phyloP scores from a whole-genome alignment of 495 filamentous ascomycete genomes.

The Lasiosphaeriaceae sp. region DNA sequence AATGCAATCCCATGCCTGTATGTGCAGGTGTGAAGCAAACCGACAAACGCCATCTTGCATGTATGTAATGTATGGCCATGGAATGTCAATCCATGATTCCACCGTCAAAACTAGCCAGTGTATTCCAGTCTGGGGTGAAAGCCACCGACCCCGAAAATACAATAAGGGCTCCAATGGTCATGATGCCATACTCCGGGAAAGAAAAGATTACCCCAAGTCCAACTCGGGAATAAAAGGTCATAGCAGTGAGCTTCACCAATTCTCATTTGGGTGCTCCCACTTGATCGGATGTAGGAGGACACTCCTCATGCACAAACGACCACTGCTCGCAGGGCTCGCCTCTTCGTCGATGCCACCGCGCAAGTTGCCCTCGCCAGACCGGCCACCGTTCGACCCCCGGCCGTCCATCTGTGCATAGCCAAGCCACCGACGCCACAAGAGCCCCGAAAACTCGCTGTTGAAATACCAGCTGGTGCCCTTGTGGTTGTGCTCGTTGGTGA shows the following conservation, averaged over 20 bases:
- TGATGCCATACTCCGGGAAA: neutral
- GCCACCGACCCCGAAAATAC: too few relatives aligned
- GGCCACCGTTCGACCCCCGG: slow-evolving; percentile 66
- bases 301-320: slow-evolving; percentile 83
- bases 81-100: too few relatives aligned
- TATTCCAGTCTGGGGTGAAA: too few relatives aligned
- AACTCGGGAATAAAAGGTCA: neutral
- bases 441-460: slow-evolving; percentile 76
- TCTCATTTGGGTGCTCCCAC: slow-evolving; percentile 45
- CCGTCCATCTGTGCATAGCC: slow-evolving; percentile 66
- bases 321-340: slow-evolving; percentile 45
- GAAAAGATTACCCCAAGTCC: neutral
- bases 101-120: too few relatives aligned
- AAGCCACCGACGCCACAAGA: slow-evolving; percentile 85
- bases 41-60: neutral
- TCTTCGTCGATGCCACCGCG: slow-evolving; percentile 73
- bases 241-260: neutral
- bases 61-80: too few relatives aligned
- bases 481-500: slow-evolving; percentile 85
- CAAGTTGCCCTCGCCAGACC: slow-evolving; percentile 45
- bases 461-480: slow-evolving; percentile 91
- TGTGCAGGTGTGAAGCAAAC: neutral
- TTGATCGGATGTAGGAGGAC: slow-evolving; percentile 95
- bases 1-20: too few relatives aligned
- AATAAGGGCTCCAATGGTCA: too few relatives aligned